phyloP scores from a whole-genome alignment of 2,329 filamentous ascomycete genomes.

The Tolypocladium pustulatum region DNA sequence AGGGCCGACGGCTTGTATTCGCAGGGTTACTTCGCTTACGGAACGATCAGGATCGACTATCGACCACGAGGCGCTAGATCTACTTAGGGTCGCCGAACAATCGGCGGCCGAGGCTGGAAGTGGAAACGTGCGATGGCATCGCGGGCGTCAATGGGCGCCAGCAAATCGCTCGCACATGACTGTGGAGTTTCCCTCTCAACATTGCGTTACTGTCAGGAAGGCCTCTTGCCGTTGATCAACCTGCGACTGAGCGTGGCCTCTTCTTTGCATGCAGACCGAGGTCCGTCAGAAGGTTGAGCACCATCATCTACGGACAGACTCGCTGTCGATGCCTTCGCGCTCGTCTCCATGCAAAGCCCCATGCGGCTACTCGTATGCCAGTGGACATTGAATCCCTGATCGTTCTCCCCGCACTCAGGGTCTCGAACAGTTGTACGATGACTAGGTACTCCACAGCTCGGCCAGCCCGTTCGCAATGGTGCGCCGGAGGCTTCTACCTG shows the following conservation, averaged over 20 bases:
- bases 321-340: background rate
- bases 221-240: background rate
- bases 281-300: background rate
- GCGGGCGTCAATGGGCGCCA: background rate
- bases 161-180: background rate
- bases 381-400: too few species aligned
- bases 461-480: background rate
- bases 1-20: background rate
- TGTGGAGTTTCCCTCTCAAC: background rate
- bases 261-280: background rate
- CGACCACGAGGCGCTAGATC: background rate
- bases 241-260: background rate
- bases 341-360: too few species aligned
- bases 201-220: background rate
- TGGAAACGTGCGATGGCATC: background rate
- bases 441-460: background rate
- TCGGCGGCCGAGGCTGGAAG: background rate
- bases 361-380: too few species aligned
- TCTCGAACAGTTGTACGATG: background rate
- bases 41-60: background rate
- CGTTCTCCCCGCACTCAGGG: background rate
- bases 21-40: background rate
- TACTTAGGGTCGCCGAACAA: too few species aligned
- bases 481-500: background rate
- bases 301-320: too few species aligned